Evolutionary conservation across 768 basidiomycete genomes (phyloP).

Genomic region (Cystofilobasidium capitatum): DNA sequence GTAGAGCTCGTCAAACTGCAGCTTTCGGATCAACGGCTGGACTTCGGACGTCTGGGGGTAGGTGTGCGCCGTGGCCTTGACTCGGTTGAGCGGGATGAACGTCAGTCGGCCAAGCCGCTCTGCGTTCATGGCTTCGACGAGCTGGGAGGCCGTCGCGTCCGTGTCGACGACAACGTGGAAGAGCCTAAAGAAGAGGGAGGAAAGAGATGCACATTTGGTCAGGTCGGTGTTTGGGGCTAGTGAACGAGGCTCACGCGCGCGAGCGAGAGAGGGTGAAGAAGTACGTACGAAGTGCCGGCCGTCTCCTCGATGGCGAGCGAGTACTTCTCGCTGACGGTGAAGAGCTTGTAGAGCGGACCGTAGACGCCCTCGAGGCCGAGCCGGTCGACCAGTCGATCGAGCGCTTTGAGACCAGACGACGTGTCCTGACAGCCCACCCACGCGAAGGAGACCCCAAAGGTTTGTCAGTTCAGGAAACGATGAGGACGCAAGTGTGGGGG

Average conservation of each 20-base stretch:
- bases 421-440: conserved; percentile 62
- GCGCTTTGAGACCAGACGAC: conserved; percentile 71
- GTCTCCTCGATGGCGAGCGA: conserved; percentile 89
- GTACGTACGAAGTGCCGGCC: conserved; percentile 74
- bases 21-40: conserved; percentile 53
- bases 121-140: conserved; percentile 87
- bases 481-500: not conserved
- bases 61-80: conserved; percentile 65
- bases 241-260: not conserved
- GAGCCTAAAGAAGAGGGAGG: conserved; percentile 46
- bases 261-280: no score
- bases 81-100: conserved; percentile 94
- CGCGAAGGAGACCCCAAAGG: not conserved
- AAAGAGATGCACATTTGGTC: not conserved
- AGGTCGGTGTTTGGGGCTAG: not conserved
- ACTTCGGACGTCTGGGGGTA: conserved; percentile 41
- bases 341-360: conserved; percentile 86
- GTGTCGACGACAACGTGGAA: conserved; percentile 97
- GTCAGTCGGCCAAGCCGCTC: conserved; percentile 92
- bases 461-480: not conserved
- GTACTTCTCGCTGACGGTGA: conserved; percentile 83
- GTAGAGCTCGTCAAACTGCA: conserved; percentile 61
- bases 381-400: conserved; percentile 70
- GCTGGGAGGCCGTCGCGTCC: conserved; percentile 81
- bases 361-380: conserved; percentile 72